Conservation (phyloP, 1,284 basidiomycete species). For the Lentinula novae-zelandiae region DNA sequence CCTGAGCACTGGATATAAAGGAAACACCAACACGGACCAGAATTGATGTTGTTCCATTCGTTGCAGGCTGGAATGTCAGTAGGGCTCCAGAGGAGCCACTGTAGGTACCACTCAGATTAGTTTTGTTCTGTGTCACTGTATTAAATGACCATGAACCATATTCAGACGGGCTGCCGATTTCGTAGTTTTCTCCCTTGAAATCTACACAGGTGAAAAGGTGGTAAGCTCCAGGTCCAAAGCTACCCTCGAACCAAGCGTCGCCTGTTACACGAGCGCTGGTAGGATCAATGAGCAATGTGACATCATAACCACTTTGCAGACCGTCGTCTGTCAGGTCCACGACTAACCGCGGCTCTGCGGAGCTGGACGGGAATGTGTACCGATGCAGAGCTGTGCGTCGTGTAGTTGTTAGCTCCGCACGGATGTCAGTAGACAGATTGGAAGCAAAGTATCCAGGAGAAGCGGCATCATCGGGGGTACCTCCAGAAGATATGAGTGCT, state of each 20-base stretch:
- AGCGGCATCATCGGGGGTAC: slow-evolving; percentile 28
- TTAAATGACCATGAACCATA: slow-evolving; percentile 33
- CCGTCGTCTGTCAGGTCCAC: slow-evolving; percentile 45
- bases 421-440: slow-evolving; percentile 39
- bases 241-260: slow-evolving; percentile 23
- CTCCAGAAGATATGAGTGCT: background rate
- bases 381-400: slow-evolving; percentile 40
- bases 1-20: slow-evolving; percentile 37
- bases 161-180: slow-evolving; percentile 21
- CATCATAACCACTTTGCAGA: slow-evolving; percentile 31
- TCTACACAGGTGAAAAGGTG: slow-evolving; percentile 47
- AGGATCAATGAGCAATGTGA: slow-evolving; percentile 32
- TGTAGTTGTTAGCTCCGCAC: slow-evolving; percentile 44
- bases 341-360: slow-evolving; percentile 26
- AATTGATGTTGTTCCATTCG: slow-evolving; percentile 21
- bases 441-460: slow-evolving; percentile 45
- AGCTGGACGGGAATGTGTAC: slow-evolving; percentile 33
- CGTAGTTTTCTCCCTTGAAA: slow-evolving; percentile 26
- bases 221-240: slow-evolving; percentile 46
- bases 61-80: slow-evolving; percentile 31
- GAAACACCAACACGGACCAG: slow-evolving; percentile 44
- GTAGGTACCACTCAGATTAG: slow-evolving; percentile 29
- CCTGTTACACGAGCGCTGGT: slow-evolving; percentile 2
- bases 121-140: slow-evolving; percentile 28
- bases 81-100: slow-evolving; percentile 37